Base-by-base conservation (phyloP, 83 land plant species). In the Isoetes engelmannii region DNA sequence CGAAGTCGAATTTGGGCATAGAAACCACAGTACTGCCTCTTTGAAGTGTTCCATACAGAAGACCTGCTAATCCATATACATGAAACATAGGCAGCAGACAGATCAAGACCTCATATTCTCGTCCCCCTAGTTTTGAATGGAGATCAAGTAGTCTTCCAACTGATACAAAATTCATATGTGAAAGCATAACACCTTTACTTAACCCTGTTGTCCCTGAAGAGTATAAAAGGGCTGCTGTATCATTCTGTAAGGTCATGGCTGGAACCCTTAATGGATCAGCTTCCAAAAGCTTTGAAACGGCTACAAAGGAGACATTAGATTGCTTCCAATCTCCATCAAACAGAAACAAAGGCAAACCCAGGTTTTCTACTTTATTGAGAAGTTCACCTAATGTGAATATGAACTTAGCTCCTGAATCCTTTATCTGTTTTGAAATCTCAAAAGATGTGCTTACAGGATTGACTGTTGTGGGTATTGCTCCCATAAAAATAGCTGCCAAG, bases 161-260 rank as follows among this genome's bases (percentile, higher is more conserved):
- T 44, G 81, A 69, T 4, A 92, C 83, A 44, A 92, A 80, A 70
- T 89, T 89, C 67, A 84, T 48, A 63, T 92, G 97, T 0, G 90
- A 77, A 3, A 92, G 18, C 47, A 88, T 68, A 7, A 86, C 96
- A 4, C 89, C 89, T 74, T 90, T 90, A 65, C 81, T 82, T 4
- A 49, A 6, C 5, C 96, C 92, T 1, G 96, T 84, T 9, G 96
- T 90, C n/a, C 96, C 96, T 7, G 96, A 90, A 0, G 96, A 88
- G 66, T 73, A 88, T 68, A 90, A 51, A 20, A 88, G 58, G 3
- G 82, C 96, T 0, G 84, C 92, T 13, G 87, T 80, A 50, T 87
- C 92, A 0, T 63, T 47, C 70, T 85, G 88, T 57, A 28, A 44
- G 44, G 56, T 12, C 20, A 3, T 56, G 42, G 54, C 64, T 57